Evolutionary conservation across 352 stramenopile genomes (phyloP), one percentile per base, ranked within the genome.

Genomic region (Phytophthora sojae): DNA sequence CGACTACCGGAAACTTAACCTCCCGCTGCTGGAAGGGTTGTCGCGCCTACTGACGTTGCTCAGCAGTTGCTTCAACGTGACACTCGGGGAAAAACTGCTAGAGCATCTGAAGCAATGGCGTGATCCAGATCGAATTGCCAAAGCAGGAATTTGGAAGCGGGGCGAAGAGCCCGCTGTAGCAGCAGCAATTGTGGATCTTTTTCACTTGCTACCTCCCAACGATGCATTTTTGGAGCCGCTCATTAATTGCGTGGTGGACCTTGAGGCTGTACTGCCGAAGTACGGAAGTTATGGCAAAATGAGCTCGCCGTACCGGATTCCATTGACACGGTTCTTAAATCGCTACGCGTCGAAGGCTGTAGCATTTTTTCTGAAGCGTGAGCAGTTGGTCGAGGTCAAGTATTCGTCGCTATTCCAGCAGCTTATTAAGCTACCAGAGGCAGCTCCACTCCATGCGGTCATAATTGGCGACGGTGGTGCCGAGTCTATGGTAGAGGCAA

Each of bases 51-150:
- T 99, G 6, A 96, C 90, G 4, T 79, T 99, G 0, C 79, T 99
- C 1, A 98, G 93, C 61, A 98, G 89, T 47, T 99, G 97, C 83
- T 99, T 99, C 67, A 99, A 99, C 60, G 97, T 98, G 37, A 99
- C 96, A 12, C 80, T 99, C 0, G 97, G 97, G 6, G 97, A 99
- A 68, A 99, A 99, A 72, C 72, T 99, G 30, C 74, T 99, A 1
- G 97, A 99, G 64, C 97, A 99, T 69, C 72, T 99, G 14, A 96
- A 98, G 71, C 95, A 98, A 69, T 99, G 92, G 92, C 83, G 88
- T 19, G 91, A 98, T 60, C 92, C 93, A 0, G 91, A 96, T 39
- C 89, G 91, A 35, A 97, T 97, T 47, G 88, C 96, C 30, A 96
- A 97, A 79, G 92, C 93, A 44, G 82, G 67, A n/a, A 98, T 95